Base-by-base conservation (phyloP, 2,329 filamentous ascomycete species). In the Aspergillus phoenicis region DNA sequence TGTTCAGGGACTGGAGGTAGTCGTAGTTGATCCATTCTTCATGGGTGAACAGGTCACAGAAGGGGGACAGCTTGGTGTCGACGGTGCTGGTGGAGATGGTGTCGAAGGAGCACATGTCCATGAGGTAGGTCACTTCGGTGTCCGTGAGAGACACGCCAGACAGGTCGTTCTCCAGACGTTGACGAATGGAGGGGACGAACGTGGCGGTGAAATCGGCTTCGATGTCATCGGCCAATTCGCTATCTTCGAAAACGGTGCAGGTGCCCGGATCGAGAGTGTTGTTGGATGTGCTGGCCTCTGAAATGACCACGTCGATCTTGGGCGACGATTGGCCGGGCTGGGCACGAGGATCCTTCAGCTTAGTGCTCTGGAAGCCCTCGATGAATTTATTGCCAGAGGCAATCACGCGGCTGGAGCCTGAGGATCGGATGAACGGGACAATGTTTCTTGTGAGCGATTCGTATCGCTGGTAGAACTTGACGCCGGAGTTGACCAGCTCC, bases 21-120 rank as follows among this genome's bases (percentile, higher is more conserved):
- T 93, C 88, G 76, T 96, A 97, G 61, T 84, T 79, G 38, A 80
- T 78, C 91, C 91, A 97, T 75, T 96, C 92, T 0, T 83, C 75
- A 13, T 82, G 73, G 0, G 85, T 88, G 78, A 97, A 97, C 26
- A 97, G 81, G 13, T 74, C 72, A 76, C 93, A 97, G 77, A 97
- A 96, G 0, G 81, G 79, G 0, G 91, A 92, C 8, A 89, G 73
- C 4, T 71, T 73, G 17, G 76, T 82, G 4, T 80, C 84, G 2
- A 83, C 77, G 0, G 77, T 71, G 5, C 85, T 81, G 5, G 58
- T 47, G 8, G 89, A 87, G n/a, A 96, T 87, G 0, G 91, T 94
- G 67, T 89, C 84, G 77, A 92, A 97, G 0, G 93, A 89, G 70
- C 93, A 97, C 62, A 97, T 81, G 69, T 97, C 92, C 92, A 97